Percentiles rank a stretch among this genome's conserved stretches.
Conservation (phyloP, 768 basidiomycete genomes). For the Leccinellum rugosiceps region DNA sequence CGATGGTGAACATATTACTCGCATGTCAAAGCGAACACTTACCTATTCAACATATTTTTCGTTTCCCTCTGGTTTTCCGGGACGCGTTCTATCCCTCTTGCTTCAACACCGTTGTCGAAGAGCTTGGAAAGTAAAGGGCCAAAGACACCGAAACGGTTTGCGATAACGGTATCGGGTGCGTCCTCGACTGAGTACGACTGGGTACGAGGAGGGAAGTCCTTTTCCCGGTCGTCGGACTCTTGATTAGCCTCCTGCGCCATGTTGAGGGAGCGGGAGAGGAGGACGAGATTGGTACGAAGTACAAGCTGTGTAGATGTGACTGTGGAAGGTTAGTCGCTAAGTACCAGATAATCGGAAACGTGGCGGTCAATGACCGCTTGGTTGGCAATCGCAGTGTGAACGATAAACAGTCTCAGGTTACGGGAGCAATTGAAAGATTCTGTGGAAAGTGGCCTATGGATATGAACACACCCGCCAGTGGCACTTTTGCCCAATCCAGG, state of each 20-base stretch:
- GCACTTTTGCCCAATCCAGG: background rate
- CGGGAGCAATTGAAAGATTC: background rate
- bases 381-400: no score
- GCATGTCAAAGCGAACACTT: background rate
- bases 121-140: constrained; percentile 36
- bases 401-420: background rate
- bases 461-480: no score
- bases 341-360: background rate
- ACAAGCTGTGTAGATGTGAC: background rate
- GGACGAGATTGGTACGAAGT: background rate
- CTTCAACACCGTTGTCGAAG: constrained; percentile 50
- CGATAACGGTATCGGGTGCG: constrained; percentile 28
- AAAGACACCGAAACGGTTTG: constrained; percentile 28
- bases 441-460: background rate
- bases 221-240: constrained; percentile 20
- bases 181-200: constrained; percentile 19
- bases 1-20: background rate
- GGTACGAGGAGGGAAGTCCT: background rate
- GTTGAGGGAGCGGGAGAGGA: background rate
- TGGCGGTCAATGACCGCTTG: no score
- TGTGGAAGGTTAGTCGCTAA: background rate
- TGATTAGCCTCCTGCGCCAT: constrained; percentile 7
- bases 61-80: constrained; percentile 46
- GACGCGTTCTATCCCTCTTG: constrained; percentile 54
- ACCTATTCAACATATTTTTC: constrained; percentile 41